Evolutionary conservation across 1,139 yeast genomes (phyloP).

Genomic region (Kazachstania sp.): DNA sequence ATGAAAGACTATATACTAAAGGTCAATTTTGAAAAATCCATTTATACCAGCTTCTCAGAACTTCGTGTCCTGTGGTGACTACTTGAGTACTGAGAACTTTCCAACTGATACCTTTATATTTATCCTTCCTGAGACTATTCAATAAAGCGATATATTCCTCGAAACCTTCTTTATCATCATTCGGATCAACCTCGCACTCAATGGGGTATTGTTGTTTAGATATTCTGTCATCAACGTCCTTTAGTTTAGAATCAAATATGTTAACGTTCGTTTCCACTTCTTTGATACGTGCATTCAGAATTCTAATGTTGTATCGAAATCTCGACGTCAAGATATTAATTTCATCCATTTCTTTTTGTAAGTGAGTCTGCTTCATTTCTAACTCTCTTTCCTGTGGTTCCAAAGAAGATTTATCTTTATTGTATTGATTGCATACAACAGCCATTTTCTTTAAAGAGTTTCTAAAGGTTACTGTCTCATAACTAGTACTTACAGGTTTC

Average conservation of each 20-base stretch:
- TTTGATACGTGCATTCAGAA: slow-evolving; percentile 60
- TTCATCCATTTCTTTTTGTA: slow-evolving; percentile 49
- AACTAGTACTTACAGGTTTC: not conserved
- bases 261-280: slow-evolving; percentile 74
- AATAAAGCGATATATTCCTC: slow-evolving; percentile 13
- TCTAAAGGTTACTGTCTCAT: slow-evolving; percentile 9
- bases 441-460: slow-evolving; percentile 10
- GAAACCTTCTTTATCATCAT: slow-evolving; percentile 13
- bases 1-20: not conserved
- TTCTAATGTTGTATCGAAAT: slow-evolving; percentile 68
- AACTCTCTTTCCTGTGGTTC: slow-evolving; percentile 31
- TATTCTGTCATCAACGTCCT: slow-evolving; percentile 30
- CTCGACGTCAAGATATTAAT: slow-evolving; percentile 67
- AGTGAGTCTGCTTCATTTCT: slow-evolving; percentile 30
- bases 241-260: slow-evolving; percentile 39
- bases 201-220: not conserved
- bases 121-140: slow-evolving; percentile 9
- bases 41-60: slow-evolving; percentile 13
- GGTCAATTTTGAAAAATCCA: slow-evolving; percentile 10
- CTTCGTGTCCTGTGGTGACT: slow-evolving; percentile 10
- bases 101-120: slow-evolving; percentile 16
- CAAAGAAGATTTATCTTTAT: slow-evolving; percentile 30
- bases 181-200: not conserved
- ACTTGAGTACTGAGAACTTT: slow-evolving; percentile 13
- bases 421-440: slow-evolving; percentile 22